phyloP scores from a whole-genome alignment of 148 eudicot species.

The Vaccinium myrtillus region DNA sequence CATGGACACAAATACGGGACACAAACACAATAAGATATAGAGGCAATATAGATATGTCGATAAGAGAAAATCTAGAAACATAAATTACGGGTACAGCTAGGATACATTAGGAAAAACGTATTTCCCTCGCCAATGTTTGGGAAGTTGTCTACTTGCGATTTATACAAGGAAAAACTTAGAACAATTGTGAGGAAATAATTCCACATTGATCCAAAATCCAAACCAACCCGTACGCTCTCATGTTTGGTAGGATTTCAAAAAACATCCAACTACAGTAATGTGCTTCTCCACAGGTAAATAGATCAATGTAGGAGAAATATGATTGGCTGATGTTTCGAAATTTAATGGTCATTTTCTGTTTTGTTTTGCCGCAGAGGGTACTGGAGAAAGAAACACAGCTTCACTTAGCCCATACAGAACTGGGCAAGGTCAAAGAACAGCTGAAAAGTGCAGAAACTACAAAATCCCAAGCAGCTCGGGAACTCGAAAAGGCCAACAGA shows the following conservation, averaged over 20 bases:
- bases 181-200: background rate
- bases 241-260: background rate
- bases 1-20: background rate
- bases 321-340: background rate
- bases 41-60: background rate
- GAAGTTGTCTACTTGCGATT: background rate
- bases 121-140: background rate
- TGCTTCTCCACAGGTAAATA: background rate
- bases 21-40: background rate
- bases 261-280: background rate
- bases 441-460: slow-evolving; percentile 50
- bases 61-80: background rate
- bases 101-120: background rate
- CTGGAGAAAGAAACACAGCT: slow-evolving; percentile 75
- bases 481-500: slow-evolving; percentile 58
- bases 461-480: slow-evolving; percentile 53
- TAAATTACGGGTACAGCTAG: background rate
- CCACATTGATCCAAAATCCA: background rate
- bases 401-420: slow-evolving; percentile 59
- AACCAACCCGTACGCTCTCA: background rate
- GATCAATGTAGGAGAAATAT: background rate
- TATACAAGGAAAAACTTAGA: background rate
- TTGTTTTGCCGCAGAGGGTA: slow-evolving; percentile 39
- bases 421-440: slow-evolving; percentile 56
- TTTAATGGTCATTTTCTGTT: background rate